A percentile compares a stretch with the other conserved stretches of the same genome.
Conservation (phyloP, 306 rosid species). For the Vigna trinervia region DNA sequence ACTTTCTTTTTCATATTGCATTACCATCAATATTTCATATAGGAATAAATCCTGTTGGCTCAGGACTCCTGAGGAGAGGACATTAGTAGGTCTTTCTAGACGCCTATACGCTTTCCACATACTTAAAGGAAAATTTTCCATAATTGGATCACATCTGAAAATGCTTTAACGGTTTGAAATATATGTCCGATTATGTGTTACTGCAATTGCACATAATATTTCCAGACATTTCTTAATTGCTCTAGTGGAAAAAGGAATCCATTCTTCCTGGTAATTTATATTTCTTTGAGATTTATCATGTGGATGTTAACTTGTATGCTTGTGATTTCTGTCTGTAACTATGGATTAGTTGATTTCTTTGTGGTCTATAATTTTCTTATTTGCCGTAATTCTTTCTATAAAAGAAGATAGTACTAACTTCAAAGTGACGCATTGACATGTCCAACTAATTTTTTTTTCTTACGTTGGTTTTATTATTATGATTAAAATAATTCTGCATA, state of each 20-base stretch:
- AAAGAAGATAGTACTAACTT: too few species aligned
- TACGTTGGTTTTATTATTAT: too few species aligned
- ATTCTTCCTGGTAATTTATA: neutral
- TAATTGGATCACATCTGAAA: constrained; percentile 12
- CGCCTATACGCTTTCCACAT: neutral
- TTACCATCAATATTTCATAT: neutral
- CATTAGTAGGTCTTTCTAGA: neutral
- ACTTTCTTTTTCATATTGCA: neutral
- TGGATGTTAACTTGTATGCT: neutral
- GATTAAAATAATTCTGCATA: neutral
- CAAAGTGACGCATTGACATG: neutral
- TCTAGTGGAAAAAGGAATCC: constrained; percentile 3
- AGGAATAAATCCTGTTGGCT: neutral
- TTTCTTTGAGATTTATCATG: constrained; percentile 23
- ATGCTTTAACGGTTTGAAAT: constrained; percentile 17
- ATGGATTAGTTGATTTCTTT: neutral
- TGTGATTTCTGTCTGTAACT: too few species aligned
- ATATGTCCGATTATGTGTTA: constrained; percentile 11
- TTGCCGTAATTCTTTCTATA: too few species aligned
- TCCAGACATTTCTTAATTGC: neutral
- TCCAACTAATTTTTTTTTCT: neutral
- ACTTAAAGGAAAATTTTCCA: constrained; percentile 22
- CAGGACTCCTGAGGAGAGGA: constrained; percentile 20
- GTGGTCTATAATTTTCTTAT: neutral
- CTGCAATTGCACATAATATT: constrained; percentile 22